These are phyloP conservation scores for Cornus kousa DNA, from an alignment of 148 eudicot species.

Conservation along the genomic window DNA sequence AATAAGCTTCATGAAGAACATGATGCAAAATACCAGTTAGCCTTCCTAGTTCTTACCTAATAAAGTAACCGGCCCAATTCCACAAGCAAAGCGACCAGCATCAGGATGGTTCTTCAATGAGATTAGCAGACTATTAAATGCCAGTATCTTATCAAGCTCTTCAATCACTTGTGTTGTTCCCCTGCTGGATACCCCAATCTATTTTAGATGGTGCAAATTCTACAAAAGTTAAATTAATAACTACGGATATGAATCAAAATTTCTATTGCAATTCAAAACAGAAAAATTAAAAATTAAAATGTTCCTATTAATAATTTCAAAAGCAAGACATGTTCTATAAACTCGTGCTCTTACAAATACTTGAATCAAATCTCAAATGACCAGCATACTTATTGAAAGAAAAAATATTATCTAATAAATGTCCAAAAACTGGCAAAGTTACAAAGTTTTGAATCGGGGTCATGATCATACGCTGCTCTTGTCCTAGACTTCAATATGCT, in stretches of 20 bases:
- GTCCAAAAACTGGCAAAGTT: background rate
- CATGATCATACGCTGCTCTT: slow-evolving; percentile 56
- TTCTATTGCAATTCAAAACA: background rate
- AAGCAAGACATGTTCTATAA: background rate
- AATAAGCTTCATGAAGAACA: slow-evolving; percentile 12
- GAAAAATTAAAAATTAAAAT: background rate
- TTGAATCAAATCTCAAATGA: background rate
- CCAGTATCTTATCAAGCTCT: slow-evolving; percentile 74
- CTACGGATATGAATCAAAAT: background rate
- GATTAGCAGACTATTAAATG: slow-evolving; percentile 56
- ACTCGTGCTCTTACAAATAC: background rate
- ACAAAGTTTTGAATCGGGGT: background rate
- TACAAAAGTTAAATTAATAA: slow-evolving; percentile 1
- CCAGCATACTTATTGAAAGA: background rate
- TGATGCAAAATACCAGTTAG: background rate
- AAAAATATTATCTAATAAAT: background rate
- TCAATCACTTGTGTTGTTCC: slow-evolving; percentile 50
- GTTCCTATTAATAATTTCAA: background rate
- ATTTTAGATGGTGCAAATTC: slow-evolving; percentile 5
- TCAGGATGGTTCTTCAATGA: slow-evolving; percentile 75
- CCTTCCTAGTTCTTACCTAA: slow-evolving; percentile 42
- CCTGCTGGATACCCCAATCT: slow-evolving; percentile 39
- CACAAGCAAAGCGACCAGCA: slow-evolving; percentile 72
- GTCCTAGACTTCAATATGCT: slow-evolving; percentile 59
- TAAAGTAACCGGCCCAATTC: slow-evolving; percentile 75